Conservation (phyloP, 2,329 filamentous ascomycete genomes). For the Aspergillus neoniger region DNA sequence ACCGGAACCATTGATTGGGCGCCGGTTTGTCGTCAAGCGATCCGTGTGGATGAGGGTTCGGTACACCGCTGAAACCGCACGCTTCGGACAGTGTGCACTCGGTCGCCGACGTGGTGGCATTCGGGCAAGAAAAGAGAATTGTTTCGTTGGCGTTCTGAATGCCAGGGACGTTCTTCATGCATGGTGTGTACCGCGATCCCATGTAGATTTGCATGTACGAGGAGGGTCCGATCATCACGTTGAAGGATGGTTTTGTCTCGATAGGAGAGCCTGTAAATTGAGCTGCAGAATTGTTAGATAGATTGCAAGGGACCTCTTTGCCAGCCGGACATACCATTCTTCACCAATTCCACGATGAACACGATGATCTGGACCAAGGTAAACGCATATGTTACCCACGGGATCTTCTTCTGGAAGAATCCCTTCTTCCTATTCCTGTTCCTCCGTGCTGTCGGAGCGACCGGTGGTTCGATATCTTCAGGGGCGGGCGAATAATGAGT, state of each 20-base stretch:
- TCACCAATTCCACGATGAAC: slow-evolving; percentile 85
- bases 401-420: slow-evolving; percentile 61
- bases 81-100: slow-evolving; percentile 74
- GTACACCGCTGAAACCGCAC: slow-evolving; percentile 80
- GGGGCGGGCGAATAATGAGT: slow-evolving; percentile 53
- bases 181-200: slow-evolving; percentile 88
- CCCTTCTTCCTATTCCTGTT: slow-evolving; percentile 46
- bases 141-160: slow-evolving; percentile 40
- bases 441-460: slow-evolving; percentile 21
- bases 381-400: slow-evolving; percentile 82
- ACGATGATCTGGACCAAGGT: slow-evolving; percentile 76
- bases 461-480: slow-evolving; percentile 43
- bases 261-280: slow-evolving; percentile 71
- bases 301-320: background rate
- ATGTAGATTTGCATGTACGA: slow-evolving; percentile 91
- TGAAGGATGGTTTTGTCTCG: slow-evolving; percentile 78
- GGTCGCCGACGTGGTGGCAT: slow-evolving; percentile 64
- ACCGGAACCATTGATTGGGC: slow-evolving; percentile 95
- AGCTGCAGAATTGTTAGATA: slow-evolving; percentile 47
- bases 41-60: slow-evolving; percentile 59
- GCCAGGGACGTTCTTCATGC: slow-evolving; percentile 74
- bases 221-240: slow-evolving; percentile 96
- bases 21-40: slow-evolving; percentile 59
- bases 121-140: slow-evolving; percentile 74
- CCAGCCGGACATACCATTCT: slow-evolving; percentile 65